A percentile compares a stretch with the other conserved stretches of the same genome.
These are phyloP conservation scores for Pulveroboletus sp. DNA, from an alignment of 768 basidiomycete genomes.

Conservation along the genomic window DNA sequence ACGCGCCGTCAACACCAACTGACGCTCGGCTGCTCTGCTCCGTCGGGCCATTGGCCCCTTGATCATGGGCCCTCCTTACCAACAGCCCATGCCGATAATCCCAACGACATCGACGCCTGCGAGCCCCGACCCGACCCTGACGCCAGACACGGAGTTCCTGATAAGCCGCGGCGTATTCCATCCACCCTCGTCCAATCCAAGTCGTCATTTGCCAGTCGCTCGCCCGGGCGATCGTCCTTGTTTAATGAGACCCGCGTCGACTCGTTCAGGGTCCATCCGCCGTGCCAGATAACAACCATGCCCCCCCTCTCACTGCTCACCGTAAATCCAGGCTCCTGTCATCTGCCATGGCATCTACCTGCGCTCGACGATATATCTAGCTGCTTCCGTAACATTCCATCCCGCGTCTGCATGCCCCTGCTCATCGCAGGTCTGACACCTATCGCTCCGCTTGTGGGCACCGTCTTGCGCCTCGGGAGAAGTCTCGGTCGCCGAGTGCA, in stretches of 20 bases:
- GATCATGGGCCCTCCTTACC: too few species aligned
- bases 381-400: not conserved
- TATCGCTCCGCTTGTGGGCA: too few species aligned
- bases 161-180: not conserved
- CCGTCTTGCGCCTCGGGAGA: too few species aligned
- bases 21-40: constrained; percentile 14
- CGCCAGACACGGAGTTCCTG: not conserved
- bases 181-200: too few species aligned
- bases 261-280: too few species aligned
- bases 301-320: not conserved
- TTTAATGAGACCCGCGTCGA: too few species aligned
- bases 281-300: not conserved
- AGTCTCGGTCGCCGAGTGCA: too few species aligned
- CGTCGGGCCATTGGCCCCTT: constrained; percentile 9
- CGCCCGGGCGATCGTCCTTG: too few species aligned
- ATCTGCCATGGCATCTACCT: not conserved
- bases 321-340: not conserved
- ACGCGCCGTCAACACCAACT: too few species aligned
- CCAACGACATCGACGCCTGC: constrained; percentile 7
- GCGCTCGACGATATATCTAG: not conserved
- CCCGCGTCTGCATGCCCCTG: too few species aligned
- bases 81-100: constrained; percentile 5
- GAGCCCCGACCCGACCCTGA: constrained; percentile 11
- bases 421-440: too few species aligned
- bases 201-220: too few species aligned